phyloP scores from a whole-genome alignment of 148 eudicot genomes.

The Rheum nobile region DNA sequence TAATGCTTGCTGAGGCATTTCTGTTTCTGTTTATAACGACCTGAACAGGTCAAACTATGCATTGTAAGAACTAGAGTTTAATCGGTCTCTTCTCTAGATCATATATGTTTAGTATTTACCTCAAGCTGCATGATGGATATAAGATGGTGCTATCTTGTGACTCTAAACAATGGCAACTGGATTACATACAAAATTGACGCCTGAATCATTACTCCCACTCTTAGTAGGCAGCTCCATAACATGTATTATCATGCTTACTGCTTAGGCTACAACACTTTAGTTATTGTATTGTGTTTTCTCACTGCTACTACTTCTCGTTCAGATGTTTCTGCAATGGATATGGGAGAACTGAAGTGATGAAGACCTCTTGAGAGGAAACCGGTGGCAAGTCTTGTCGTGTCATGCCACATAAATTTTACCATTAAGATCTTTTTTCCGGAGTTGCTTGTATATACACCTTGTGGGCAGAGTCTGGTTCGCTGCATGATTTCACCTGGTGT shows the following conservation, averaged over 20 bases:
- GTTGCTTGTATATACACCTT: slow-evolving; percentile 1
- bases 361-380: not conserved
- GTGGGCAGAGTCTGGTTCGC: not conserved
- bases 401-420: not conserved
- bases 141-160: not conserved
- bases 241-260: too few relatives aligned
- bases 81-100: not conserved
- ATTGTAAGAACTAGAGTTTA: not conserved
- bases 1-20: not conserved
- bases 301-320: not conserved
- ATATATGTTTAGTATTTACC: not conserved
- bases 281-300: not conserved
- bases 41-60: not conserved
- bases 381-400: not conserved
- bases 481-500: not conserved
- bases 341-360: not conserved
- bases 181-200: too few relatives aligned
- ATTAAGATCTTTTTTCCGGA: not conserved
- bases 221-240: too few relatives aligned
- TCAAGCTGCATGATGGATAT: not conserved
- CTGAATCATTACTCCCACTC: too few relatives aligned
- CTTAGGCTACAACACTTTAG: too few relatives aligned
- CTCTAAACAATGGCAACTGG: too few relatives aligned
- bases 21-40: too few relatives aligned
- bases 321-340: not conserved